Evolutionary conservation across 768 basidiomycete genomes (phyloP).

Genomic region (Boletus subparvulus): DNA sequence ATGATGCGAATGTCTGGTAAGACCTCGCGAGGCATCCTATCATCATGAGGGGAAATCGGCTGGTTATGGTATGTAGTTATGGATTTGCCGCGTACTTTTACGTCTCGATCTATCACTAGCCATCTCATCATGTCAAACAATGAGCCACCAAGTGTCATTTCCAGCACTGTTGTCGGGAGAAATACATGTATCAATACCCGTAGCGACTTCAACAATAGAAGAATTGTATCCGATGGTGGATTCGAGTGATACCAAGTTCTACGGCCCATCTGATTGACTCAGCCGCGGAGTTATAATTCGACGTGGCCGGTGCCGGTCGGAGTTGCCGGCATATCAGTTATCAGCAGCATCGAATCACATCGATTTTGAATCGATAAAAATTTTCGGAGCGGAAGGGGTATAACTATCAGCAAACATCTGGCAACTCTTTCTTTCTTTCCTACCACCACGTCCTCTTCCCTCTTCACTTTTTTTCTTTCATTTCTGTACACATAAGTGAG

Average conservation of each 20-base stretch:
- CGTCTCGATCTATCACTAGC: constrained; percentile 10
- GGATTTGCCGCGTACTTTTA: constrained; percentile 8
- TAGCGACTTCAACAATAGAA: not conserved
- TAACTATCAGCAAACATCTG: constrained; percentile 57
- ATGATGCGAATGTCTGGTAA: constrained; percentile 12
- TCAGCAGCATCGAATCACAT: constrained; percentile 49
- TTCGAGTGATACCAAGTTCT: not conserved
- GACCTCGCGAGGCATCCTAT: not conserved
- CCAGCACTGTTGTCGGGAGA: constrained; percentile 1
- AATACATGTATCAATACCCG: constrained; percentile 13
- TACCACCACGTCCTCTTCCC: constrained; percentile 38
- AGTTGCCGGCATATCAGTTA: constrained; percentile 50
- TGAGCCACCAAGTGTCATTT: constrained; percentile 6
- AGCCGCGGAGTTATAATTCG: constrained; percentile 17
- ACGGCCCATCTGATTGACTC: too few species aligned
- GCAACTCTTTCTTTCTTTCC: constrained; percentile 35
- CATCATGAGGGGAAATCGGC: not conserved
- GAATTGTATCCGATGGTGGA: not conserved
- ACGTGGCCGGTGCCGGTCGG: constrained; percentile 32
- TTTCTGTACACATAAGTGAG: constrained; percentile 47
- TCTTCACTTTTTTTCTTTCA: constrained; percentile 32
- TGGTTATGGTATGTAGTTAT: constrained; percentile 13
- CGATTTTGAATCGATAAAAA: constrained; percentile 68
- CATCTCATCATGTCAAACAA: constrained; percentile 10
- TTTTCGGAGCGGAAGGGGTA: constrained; percentile 52